These are phyloP conservation scores for Diaporthe vaccinii DNA, from an alignment of 2,329 filamentous ascomycete species.

Conservation along the genomic window DNA sequence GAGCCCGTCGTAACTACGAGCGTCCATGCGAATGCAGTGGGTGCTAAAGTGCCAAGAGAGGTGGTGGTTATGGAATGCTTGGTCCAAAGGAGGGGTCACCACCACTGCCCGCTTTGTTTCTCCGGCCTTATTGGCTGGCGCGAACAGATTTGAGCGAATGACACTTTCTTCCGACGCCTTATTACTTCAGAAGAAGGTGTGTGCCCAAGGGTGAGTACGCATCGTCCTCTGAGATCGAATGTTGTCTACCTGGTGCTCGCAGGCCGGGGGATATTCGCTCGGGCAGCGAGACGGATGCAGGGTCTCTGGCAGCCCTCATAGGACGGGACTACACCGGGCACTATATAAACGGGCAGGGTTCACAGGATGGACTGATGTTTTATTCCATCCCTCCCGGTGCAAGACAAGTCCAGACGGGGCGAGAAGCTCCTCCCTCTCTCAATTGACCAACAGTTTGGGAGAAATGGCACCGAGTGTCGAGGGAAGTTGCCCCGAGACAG, in stretches of 20 bases:
- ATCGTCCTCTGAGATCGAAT: no score
- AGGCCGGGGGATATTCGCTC: background rate
- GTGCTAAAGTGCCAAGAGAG: background rate
- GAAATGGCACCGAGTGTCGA: background rate
- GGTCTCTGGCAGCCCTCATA: background rate
- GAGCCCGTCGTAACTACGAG: background rate
- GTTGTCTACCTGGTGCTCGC: background rate
- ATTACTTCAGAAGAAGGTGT: background rate
- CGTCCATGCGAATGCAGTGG: constrained; percentile 1
- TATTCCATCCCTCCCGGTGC: background rate
- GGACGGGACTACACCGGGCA: background rate
- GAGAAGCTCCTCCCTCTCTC: background rate
- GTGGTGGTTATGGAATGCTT: constrained; percentile 18
- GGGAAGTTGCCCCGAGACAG: constrained; percentile 12
- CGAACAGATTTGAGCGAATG: background rate
- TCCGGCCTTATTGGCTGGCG: background rate
- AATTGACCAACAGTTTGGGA: background rate
- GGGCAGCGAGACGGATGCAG: background rate
- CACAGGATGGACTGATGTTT: constrained; percentile 7
- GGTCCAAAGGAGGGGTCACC: constrained; percentile 7
- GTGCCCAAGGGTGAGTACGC: background rate
- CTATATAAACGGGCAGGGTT: constrained; percentile 1
- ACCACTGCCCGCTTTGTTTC: background rate
- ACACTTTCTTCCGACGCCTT: background rate
- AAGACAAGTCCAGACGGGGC: background rate